These are phyloP conservation scores for Ananas comosus DNA, from an alignment of 176 grass and related monocot genomes.

Conservation along the genomic window DNA sequence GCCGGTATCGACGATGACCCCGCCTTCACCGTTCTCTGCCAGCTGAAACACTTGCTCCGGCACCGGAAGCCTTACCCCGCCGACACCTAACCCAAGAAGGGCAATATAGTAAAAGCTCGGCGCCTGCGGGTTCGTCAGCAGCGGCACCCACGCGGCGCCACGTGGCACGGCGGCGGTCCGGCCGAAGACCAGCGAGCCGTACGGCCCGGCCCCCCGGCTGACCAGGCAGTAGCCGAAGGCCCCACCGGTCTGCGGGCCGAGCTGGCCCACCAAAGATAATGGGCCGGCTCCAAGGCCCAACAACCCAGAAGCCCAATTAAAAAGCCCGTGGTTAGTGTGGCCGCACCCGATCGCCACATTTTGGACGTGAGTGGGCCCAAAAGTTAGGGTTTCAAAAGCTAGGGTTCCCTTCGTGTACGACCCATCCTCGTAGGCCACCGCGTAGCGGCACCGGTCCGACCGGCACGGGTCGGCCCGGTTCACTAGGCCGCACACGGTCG, in stretches of 20 bases:
- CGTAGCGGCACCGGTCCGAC: slow-evolving; percentile 34
- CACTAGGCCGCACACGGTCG: slow-evolving; percentile 39
- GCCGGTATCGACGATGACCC: slow-evolving; percentile 83
- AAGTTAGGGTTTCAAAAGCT: slow-evolving; percentile 75
- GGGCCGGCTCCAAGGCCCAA: slow-evolving; percentile 85
- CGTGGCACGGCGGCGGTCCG: slow-evolving; percentile 55
- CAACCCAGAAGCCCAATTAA: slow-evolving; percentile 47
- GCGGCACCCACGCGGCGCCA: slow-evolving; percentile 82
- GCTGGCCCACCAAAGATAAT: slow-evolving; percentile 73
- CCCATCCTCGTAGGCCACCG: slow-evolving; percentile 67
- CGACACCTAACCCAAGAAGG: slow-evolving; percentile 61
- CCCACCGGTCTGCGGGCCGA: slow-evolving; percentile 52
- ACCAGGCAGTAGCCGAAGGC: slow-evolving; percentile 90
- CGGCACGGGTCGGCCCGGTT: not conserved
- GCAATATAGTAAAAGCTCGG: slow-evolving; percentile 91
- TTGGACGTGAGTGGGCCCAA: slow-evolving; percentile 37
- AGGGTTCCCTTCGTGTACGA: slow-evolving; percentile 68
- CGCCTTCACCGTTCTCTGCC: slow-evolving; percentile 54
- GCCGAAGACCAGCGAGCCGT: slow-evolving; percentile 62
- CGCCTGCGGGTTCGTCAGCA: slow-evolving; percentile 48
- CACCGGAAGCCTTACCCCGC: slow-evolving; percentile 38
- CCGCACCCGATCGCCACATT: slow-evolving; percentile 82
- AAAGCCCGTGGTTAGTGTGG: slow-evolving; percentile 73
- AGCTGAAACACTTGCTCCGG: slow-evolving; percentile 55
- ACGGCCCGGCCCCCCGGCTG: slow-evolving; percentile 45